Base-by-base conservation (phyloP, 345 rosid species). In the Cardiospermum halicacabum region DNA sequence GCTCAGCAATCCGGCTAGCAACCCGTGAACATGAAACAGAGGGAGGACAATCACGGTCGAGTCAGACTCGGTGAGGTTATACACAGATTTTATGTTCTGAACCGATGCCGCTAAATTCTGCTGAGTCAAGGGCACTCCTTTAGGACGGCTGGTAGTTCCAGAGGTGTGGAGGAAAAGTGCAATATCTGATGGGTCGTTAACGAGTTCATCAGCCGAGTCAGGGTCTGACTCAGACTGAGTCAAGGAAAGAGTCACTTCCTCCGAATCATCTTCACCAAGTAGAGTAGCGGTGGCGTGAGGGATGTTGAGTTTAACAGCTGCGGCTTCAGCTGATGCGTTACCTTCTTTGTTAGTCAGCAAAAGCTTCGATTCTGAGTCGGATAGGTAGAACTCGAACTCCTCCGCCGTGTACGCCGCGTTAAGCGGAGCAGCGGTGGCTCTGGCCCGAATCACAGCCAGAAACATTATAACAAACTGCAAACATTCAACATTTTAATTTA, bases 21-120 rank as follows among this genome's bases (percentile, higher is more conserved):
- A 65, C 24, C 97, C 97, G 54, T 91, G 96, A 61, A 91, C 97
- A 54, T 91, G 97, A 72, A 91, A 91, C 59, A 91, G 65, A 3
- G 96, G 97, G 34, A 88, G 82, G 22, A 91, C 93, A 11, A 91
- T 60, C 56, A 91, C 89, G 0, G 97, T 86, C 40, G 97, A 88
- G 76, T 91, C 97, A 0, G 81, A 68, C 76, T 88, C 93, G 0
- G 85, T 78, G 28, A 91, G 82, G 53, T 74, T 86, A 57, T 91
- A 91, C 1, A 88, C 96, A 1, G 91, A 83, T 63, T 48, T 84
- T 19, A 84, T 81, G 74, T 82, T 84, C 22, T 50, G 55, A 4
- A 84, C 86, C 0, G 93, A 87, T 13, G 90, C 76, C 11, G 68
- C 90, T 1, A 87, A 25, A 7, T 87, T 87, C 19, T 74, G 75